phyloP scores from a whole-genome alignment of 257 asterid species.

The Scutellaria minor region DNA sequence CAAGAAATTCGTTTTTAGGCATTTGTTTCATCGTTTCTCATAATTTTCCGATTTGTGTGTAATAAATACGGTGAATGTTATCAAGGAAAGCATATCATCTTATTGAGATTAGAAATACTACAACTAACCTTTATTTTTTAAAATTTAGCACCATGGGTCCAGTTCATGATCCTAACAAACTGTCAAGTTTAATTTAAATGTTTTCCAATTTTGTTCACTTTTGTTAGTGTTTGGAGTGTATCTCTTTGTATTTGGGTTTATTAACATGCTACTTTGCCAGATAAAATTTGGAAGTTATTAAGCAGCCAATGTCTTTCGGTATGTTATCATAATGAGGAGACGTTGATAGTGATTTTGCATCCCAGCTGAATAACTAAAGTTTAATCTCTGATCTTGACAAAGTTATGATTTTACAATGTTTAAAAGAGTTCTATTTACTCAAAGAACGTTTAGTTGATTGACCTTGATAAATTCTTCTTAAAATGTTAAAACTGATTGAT shows the following conservation, averaged over 20 bases:
- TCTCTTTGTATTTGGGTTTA: neutral
- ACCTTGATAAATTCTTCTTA: neutral
- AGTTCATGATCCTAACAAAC: neutral
- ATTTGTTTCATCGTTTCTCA: neutral
- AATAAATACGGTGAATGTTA: neutral
- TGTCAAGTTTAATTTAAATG: neutral
- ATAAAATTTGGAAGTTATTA: slow-evolving; percentile 11
- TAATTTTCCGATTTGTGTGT: neutral
- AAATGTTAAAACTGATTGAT: neutral
- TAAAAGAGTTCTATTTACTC: slow-evolving; percentile 5
- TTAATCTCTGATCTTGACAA: slow-evolving; percentile 29
- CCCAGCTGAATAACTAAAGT: slow-evolving; percentile 22
- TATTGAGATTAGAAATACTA: neutral
- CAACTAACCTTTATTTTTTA: neutral
- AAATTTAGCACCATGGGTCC: neutral
- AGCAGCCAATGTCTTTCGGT: slow-evolving; percentile 14
- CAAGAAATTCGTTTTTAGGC: neutral
- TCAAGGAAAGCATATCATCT: neutral
- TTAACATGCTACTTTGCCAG: neutral
- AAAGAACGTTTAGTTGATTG: slow-evolving; percentile 5
- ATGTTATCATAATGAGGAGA: neutral
- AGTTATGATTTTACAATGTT: slow-evolving; percentile 19
- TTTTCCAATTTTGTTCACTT: neutral
- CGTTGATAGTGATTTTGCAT: neutral
- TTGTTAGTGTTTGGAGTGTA: neutral